Conservation (phyloP, 2,329 filamentous ascomycete species). For the Blastomyces parvus region DNA sequence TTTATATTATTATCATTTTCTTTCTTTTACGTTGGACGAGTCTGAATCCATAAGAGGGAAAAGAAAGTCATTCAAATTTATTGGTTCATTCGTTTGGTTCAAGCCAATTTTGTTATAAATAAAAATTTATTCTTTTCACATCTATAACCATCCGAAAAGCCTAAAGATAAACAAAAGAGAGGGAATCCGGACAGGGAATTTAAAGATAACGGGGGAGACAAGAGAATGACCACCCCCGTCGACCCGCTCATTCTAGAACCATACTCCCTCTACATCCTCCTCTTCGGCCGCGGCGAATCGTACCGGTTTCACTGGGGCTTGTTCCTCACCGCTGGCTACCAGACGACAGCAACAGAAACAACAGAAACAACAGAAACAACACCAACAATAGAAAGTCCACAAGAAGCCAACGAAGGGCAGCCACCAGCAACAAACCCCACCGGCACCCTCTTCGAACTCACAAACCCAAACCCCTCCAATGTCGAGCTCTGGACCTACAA, state of each 20-base stretch:
- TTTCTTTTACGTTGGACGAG: neutral
- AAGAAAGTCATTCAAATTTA: neutral
- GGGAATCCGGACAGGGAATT: neutral
- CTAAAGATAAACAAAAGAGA: neutral
- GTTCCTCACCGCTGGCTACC: constrained; percentile 16
- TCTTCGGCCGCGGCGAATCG: constrained; percentile 16
- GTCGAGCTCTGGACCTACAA: constrained; percentile 16
- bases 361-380: neutral
- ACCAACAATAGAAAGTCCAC: neutral
- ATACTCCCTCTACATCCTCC: constrained; percentile 19
- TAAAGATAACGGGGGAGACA: neutral
- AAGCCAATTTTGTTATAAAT: neutral
- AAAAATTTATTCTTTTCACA: neutral
- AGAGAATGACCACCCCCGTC: neutral
- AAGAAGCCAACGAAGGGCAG: neutral
- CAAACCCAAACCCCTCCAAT: constrained; percentile 12
- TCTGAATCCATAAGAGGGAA: neutral
- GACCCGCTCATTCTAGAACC: constrained; percentile 7
- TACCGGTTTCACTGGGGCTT: constrained; percentile 21
- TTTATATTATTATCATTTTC: too few relatives aligned
- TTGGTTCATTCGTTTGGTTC: neutral
- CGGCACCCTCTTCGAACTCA: constrained; percentile 18
- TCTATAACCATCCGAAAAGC: neutral
- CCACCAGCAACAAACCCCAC: neutral
- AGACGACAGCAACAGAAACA: neutral